A percentile compares a stretch with the other conserved stretches of the same genome.
phyloP scores from a whole-genome alignment of 495 filamentous ascomycete species.

The Aspergillus homomorphus region DNA sequence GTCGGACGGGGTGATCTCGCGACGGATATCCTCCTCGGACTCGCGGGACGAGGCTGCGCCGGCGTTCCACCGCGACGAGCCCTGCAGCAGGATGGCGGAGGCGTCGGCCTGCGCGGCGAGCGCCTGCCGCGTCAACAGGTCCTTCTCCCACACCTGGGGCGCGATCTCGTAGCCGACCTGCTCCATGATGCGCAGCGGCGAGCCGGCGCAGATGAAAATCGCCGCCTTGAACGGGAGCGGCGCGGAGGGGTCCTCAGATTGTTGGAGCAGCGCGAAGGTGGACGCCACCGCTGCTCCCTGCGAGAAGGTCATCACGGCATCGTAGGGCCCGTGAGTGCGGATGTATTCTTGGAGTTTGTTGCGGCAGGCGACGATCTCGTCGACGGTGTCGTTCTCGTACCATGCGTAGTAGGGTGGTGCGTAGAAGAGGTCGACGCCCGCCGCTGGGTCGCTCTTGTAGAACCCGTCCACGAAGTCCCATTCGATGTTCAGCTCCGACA shows the following conservation, averaged over 20 bases:
- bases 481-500: constrained; percentile 33
- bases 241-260: constrained; percentile 27
- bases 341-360: constrained; percentile 48
- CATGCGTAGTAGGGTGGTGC: constrained; percentile 48
- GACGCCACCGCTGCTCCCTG: constrained; percentile 55
- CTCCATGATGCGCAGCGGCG: constrained; percentile 47
- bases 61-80: constrained; percentile 29
- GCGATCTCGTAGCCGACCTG: constrained; percentile 50
- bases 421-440: constrained; percentile 55
- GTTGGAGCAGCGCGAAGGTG: constrained; percentile 41
- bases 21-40: constrained; percentile 52
- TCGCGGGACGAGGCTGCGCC: constrained; percentile 23
- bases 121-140: constrained; percentile 26
- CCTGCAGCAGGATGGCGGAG: constrained; percentile 27
- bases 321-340: constrained; percentile 54
- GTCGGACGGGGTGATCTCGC: constrained; percentile 31
- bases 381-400: constrained; percentile 36
- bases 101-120: constrained; percentile 29
- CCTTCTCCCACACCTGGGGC: constrained; percentile 37
- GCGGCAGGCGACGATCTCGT: constrained; percentile 38
- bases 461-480: constrained; percentile 60
- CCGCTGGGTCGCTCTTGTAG: constrained; percentile 39
- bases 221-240: constrained; percentile 55
- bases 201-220: constrained; percentile 57
- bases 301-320: constrained; percentile 58